A percentile compares a stretch with the other conserved stretches of the same genome.
These are phyloP conservation scores for Diplocarpon rosae DNA, from an alignment of 2,329 filamentous ascomycete species.

Conservation along the genomic window DNA sequence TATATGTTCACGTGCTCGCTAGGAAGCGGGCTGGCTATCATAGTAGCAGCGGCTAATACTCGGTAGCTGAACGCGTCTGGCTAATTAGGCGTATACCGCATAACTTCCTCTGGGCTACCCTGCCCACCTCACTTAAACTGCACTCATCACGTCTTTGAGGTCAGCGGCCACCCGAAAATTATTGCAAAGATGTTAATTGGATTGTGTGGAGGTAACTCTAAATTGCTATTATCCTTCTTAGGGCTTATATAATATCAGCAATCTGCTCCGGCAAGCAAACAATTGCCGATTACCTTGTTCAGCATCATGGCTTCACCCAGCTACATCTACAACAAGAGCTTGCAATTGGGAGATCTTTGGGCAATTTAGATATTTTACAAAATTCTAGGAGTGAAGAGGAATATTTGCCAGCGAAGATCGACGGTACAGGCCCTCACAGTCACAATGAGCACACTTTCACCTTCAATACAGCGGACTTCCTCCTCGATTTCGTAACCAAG, in stretches of 20 bases:
- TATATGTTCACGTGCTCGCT: background rate
- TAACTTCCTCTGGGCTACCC: too few species aligned
- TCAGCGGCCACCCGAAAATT: background rate
- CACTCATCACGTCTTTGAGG: too few species aligned
- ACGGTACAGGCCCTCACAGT: slow-evolving; percentile 3
- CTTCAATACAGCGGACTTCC: slow-evolving; percentile 52
- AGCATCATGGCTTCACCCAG: slow-evolving; percentile 70
- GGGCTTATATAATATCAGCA: slow-evolving; percentile 37
- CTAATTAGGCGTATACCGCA: too few species aligned
- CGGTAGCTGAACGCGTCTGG: too few species aligned
- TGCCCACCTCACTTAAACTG: too few species aligned
- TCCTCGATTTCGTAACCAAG: slow-evolving; percentile 78
- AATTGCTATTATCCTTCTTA: background rate
- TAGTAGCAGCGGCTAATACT: background rate
- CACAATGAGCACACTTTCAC: slow-evolving; percentile 36
- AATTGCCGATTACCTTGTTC: slow-evolving; percentile 76
- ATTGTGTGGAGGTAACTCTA: slow-evolving; percentile 54
- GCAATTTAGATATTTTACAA: background rate
- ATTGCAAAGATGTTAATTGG: slow-evolving; percentile 56
- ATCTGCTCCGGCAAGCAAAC: slow-evolving; percentile 90
- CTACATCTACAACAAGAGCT: slow-evolving; percentile 43
- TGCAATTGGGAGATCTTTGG: slow-evolving; percentile 4
- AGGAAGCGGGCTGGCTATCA: too few species aligned
- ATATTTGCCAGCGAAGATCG: background rate
- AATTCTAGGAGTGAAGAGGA: background rate